Base-by-base conservation (phyloP, 192 early-diverging fungal genomes). In the Geranomyces variabilis region DNA sequence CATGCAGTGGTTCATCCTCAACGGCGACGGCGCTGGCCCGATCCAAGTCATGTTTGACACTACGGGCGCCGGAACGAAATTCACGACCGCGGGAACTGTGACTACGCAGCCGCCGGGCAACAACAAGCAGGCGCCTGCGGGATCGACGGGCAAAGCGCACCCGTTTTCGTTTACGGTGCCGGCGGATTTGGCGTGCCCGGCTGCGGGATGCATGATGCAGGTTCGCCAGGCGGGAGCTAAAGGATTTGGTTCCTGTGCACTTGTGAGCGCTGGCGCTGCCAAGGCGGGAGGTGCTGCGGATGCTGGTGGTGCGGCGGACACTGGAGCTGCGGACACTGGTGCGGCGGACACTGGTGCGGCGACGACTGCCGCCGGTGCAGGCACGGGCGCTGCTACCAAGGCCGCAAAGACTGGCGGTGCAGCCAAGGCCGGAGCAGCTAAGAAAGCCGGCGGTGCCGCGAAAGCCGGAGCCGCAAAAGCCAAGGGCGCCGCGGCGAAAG, bases 1-100 rank as follows among this genome's bases (percentile, higher is more conserved):
- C 47, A 55, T 70, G 36, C 19, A 70, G 29, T 70, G 69, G 69
- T 70, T 70, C 69, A 70, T 70, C 59, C 59, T 30, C 22, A 61
- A 59, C 58, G 69, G 69, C 26, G 69, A 70, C 33, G 69, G 69
- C 46, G 69, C 57, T n/a, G 69, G 69, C 28, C 69, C 69, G 13
- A 31, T 70, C 17, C 69, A 62, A 34, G 58, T 70, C 34, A 24
- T 10, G 8, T 70, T 70, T 41, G 69, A 70, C 36, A 60, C 69
- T 43, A 70, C 69, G 13, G 69, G 69, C 29, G 59, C 56, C 7
- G 69, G 69, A 7, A 60, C 31, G 34, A 28, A 29, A 6, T 70
- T 70, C 69, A 47, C 57, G 29, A 36, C 59, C 43, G 19, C 0
- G 41, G 69, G 57, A 13, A 24, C 30, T 13, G 41, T 70, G 33